A percentile compares a stretch with the other conserved stretches of the same genome.
These are phyloP conservation scores for Rubroboletus satanas DNA, from an alignment of 768 basidiomycete species.

Conservation along the genomic window DNA sequence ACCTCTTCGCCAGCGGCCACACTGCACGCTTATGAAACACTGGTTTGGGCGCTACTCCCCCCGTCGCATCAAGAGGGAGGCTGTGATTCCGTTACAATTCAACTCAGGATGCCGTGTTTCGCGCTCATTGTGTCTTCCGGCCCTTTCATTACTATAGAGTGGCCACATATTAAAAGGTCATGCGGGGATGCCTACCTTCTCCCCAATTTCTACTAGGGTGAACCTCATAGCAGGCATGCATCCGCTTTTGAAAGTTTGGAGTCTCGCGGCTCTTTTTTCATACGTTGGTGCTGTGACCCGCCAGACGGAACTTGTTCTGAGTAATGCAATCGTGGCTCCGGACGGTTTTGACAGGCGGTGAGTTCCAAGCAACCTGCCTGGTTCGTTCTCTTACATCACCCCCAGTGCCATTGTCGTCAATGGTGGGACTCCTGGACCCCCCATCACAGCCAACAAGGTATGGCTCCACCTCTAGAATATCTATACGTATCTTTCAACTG, in stretches of 20 bases:
- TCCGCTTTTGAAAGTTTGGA: constrained; percentile 5
- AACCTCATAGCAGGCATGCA: constrained; percentile 7
- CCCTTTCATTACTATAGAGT: not conserved
- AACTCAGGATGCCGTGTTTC: not conserved
- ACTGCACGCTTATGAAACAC: not conserved
- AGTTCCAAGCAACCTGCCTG: not conserved
- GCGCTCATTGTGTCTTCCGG: not conserved
- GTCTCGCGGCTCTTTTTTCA: constrained; percentile 7
- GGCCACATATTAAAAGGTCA: not conserved
- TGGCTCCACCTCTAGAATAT: not conserved
- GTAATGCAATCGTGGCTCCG: constrained; percentile 40
- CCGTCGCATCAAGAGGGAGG: not conserved
- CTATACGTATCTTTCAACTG: not conserved
- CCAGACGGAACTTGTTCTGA: constrained; percentile 30
- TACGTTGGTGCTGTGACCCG: constrained; percentile 11
- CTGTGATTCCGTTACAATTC: not conserved
- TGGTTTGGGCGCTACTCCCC: not conserved
- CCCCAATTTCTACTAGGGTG: not conserved
- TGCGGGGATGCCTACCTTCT: not conserved
- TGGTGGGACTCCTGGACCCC: constrained; percentile 38
- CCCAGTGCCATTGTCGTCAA: constrained; percentile 39
- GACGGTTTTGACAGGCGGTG: constrained; percentile 39
- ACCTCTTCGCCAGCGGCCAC: not conserved
- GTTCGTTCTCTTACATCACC: constrained; percentile 3
- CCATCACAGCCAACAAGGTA: constrained; percentile 40